Evolutionary conservation across 2,329 filamentous ascomycete species (phyloP).

Genomic region (Endoconidiophora polonica): DNA sequence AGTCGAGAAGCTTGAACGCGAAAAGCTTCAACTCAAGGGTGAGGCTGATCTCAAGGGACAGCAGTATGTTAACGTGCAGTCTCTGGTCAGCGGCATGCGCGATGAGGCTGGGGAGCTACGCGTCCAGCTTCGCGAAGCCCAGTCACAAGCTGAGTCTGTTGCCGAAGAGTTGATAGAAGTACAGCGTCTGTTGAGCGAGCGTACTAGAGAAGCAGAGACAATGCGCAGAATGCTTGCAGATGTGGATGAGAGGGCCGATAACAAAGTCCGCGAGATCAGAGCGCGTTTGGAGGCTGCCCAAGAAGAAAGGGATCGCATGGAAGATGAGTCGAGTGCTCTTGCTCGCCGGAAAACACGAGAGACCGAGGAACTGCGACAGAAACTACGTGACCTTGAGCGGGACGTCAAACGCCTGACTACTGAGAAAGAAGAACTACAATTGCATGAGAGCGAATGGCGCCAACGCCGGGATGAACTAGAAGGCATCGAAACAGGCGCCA

Average conservation of each 20-base stretch:
- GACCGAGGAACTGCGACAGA: slow-evolving; percentile 67
- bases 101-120: slow-evolving; percentile 79
- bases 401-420: slow-evolving; percentile 52
- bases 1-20: slow-evolving; percentile 47
- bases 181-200: slow-evolving; percentile 69
- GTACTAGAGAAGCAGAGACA: slow-evolving; percentile 81
- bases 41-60: slow-evolving; percentile 72
- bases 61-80: slow-evolving; percentile 73
- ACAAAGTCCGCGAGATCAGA: slow-evolving; percentile 73
- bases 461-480: slow-evolving; percentile 62
- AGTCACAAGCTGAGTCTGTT: slow-evolving; percentile 63
- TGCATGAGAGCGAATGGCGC: slow-evolving; percentile 57
- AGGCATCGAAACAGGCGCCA: slow-evolving; percentile 47
- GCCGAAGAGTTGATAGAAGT: slow-evolving; percentile 87
- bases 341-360: slow-evolving; percentile 65
- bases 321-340: slow-evolving; percentile 72
- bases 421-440: slow-evolving; percentile 64
- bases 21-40: slow-evolving; percentile 53
- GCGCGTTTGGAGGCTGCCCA: slow-evolving; percentile 74
- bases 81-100: slow-evolving; percentile 77
- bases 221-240: slow-evolving; percentile 83
- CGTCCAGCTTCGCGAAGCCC: slow-evolving; percentile 80
- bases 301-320: slow-evolving; percentile 84
- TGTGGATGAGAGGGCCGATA: slow-evolving; percentile 67
- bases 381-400: slow-evolving; percentile 66